These are phyloP conservation scores for Chalciporus sphaerocephalus DNA, from an alignment of 768 basidiomycete species.

Conservation along the genomic window DNA sequence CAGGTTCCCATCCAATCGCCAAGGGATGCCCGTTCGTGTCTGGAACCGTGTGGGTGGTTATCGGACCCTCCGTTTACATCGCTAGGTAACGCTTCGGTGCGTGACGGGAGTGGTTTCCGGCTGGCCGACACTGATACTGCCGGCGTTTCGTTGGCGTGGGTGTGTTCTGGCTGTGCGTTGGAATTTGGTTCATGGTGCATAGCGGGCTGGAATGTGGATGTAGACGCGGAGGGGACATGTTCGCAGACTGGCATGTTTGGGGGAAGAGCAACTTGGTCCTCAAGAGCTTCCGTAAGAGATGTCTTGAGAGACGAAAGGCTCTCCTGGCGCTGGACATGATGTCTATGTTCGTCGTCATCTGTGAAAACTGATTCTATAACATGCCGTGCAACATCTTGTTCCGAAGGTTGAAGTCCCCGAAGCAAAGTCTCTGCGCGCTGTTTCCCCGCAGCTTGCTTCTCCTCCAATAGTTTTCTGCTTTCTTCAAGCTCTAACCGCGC, in stretches of 20 bases:
- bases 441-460: constrained; percentile 55
- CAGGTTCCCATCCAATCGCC: constrained; percentile 78
- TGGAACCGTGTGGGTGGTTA: constrained; percentile 13
- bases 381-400: constrained; percentile 62
- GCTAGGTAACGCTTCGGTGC: neutral
- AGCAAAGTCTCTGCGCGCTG: constrained; percentile 52
- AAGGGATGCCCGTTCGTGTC: constrained; percentile 37
- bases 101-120: constrained; percentile 7
- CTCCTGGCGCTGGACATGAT: constrained; percentile 51
- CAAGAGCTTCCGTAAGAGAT: constrained; percentile 44
- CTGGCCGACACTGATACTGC: neutral
- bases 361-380: constrained; percentile 64
- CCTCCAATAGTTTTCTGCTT: constrained; percentile 44
- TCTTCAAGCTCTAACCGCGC: constrained; percentile 64
- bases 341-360: constrained; percentile 41
- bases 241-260: constrained; percentile 24
- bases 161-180: constrained; percentile 2
- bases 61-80: constrained; percentile 9
- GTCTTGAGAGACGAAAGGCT: constrained; percentile 51
- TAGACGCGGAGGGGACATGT: constrained; percentile 11
- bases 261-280: constrained; percentile 44
- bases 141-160: neutral
- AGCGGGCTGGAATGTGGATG: constrained; percentile 7
- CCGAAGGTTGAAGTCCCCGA: constrained; percentile 53
- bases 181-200: neutral